phyloP scores from a whole-genome alignment of 2,329 filamentous ascomycete genomes.

The Calycina herbarum region DNA sequence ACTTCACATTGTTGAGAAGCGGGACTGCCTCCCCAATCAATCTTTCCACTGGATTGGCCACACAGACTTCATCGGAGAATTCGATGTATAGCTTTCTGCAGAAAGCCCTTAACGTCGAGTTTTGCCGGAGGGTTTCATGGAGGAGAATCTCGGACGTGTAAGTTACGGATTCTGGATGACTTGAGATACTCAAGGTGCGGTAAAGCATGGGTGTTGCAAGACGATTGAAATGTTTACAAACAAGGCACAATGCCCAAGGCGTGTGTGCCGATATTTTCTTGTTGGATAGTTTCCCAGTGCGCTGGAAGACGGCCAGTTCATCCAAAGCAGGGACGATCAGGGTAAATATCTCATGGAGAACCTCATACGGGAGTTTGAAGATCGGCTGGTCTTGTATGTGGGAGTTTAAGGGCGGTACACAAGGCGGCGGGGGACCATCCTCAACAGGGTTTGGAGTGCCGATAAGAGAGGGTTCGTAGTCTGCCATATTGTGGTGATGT shows the following conservation, averaged over 20 bases:
- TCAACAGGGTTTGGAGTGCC: not conserved
- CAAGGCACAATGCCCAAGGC: conserved; percentile 6
- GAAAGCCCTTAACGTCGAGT: not conserved
- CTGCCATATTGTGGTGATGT: not conserved
- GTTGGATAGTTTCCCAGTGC: not conserved
- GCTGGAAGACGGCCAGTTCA: not conserved
- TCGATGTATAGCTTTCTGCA: conserved; percentile 3
- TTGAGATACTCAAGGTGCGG: conserved; percentile 2
- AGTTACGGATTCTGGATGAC: not conserved
- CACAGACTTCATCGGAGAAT: not conserved
- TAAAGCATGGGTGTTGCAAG: not conserved
- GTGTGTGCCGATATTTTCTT: not conserved
- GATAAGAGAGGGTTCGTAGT: not conserved
- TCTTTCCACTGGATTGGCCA: conserved; percentile 3
- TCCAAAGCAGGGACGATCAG: not conserved
- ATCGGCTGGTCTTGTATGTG: not conserved
- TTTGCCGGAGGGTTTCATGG: not conserved
- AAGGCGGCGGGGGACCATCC: not conserved
- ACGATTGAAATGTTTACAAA: conserved; percentile 7
- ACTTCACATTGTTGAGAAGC: conserved; percentile 1
- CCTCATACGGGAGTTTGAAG: conserved; percentile 2
- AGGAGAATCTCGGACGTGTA: not conserved
- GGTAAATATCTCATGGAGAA: conserved; percentile 6
- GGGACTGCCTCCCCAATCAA: not conserved
- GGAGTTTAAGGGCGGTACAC: not conserved